Percentiles rank a stretch among this genome's conserved stretches.
phyloP scores from a whole-genome alignment of 495 filamentous ascomycete species.

The Cudoniella acicularis region DNA sequence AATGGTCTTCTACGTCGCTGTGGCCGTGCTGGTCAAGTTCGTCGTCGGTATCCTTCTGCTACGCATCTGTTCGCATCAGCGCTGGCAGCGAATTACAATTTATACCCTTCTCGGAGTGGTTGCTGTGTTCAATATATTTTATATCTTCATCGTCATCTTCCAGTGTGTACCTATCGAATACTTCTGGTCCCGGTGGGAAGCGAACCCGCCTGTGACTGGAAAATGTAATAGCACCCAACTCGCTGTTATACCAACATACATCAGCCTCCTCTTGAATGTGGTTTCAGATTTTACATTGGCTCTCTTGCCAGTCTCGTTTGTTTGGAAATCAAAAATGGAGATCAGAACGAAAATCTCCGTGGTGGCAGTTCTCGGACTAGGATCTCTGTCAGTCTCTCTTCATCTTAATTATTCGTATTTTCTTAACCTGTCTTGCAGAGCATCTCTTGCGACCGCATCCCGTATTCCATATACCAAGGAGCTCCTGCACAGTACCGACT shows the following conservation, averaged over 20 bases:
- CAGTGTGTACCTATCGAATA: constrained; percentile 36
- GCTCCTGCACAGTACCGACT: constrained; percentile 19
- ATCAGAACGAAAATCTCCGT: constrained; percentile 30
- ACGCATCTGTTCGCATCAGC: constrained; percentile 25
- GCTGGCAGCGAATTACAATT: constrained; percentile 33
- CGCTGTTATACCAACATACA: constrained; percentile 14
- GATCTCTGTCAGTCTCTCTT: constrained; percentile 25
- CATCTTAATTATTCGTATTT: background rate
- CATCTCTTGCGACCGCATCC: constrained; percentile 28
- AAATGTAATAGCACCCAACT: background rate
- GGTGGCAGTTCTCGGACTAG: constrained; percentile 28
- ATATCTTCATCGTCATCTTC: constrained; percentile 36
- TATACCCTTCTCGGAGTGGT: constrained; percentile 21
- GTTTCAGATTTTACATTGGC: constrained; percentile 26
- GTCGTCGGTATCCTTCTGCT: constrained; percentile 38
- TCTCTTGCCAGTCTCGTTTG: constrained; percentile 36
- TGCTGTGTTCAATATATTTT: constrained; percentile 27
- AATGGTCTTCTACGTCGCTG: constrained; percentile 28
- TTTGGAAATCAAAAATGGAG: constrained; percentile 37
- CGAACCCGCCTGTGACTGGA: constrained; percentile 1
- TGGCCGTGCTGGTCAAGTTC: constrained; percentile 32
- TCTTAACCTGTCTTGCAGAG: constrained; percentile 2
- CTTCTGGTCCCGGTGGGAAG: constrained; percentile 30
- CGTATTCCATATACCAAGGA: constrained; percentile 32
- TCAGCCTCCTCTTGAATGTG: constrained; percentile 20